Base-by-base conservation (phyloP, 1,284 basidiomycete species). In the Vanrija sp. region DNA sequence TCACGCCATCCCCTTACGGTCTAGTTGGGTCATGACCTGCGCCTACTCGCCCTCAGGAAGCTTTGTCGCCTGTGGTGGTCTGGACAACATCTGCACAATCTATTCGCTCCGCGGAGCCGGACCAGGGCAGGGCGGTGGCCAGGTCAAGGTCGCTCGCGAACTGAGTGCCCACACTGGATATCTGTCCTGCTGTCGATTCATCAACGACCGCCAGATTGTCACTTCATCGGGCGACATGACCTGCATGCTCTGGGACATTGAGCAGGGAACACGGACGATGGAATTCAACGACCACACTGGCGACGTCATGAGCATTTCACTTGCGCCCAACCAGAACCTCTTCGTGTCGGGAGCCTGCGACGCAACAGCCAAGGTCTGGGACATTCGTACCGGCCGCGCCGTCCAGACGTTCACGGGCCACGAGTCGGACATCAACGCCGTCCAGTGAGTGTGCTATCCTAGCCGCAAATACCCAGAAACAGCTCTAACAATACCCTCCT, bases 11-110 rank as follows among this genome's bases (percentile, higher is more conserved):
- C 95, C 95, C 43, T 81, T 98, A 38, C 86, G 95, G 46, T 96
- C 92, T 37, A 92, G 88, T 63, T 98, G 96, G 96, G 95, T 98
- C 78, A 98, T 98, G 95, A 98, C 96, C 45, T 98, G 96, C 75
- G 95, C 96, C 45, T 98, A 98, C 77, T 87, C 95, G 15, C 95
- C 96, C 6, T 92, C 89, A 20, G 95, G 95, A 51, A 93, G 90
- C 76, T 94, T 88, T 65, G 96, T 98, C 57, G 96, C 96, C 31
- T 98, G 95, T 67, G 95, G 96, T 78, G 95, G 95, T 77, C 84
- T 98, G 52, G 96, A 98, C 81, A 98, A 98, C 76, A 96, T 98
- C 49, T 98, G 95, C 77, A 94, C 92, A 51, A 94, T 98, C 69
- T 98, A 98, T 80, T 84, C 82, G 59, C 83, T 89, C 58, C 85